Conservation (phyloP, 257 asterid species). For the Phtheirospermum japonicum region DNA sequence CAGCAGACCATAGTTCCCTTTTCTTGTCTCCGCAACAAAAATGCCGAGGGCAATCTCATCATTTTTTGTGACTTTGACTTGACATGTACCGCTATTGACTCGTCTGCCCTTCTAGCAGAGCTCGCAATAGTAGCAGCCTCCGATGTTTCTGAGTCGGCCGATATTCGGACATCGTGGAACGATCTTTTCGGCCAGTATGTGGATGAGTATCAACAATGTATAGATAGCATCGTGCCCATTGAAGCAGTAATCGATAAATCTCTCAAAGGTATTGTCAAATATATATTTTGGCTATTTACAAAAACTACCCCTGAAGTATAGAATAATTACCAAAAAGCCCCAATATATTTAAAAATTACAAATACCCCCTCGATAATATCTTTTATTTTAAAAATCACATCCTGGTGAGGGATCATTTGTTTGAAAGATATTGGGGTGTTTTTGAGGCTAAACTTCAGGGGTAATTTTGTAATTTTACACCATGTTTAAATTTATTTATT, state of each 20-base stretch:
- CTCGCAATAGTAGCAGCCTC: constrained; percentile 50
- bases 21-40: constrained; percentile 34
- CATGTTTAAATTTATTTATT: constrained; percentile 16
- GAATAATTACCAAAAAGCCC: too few relatives aligned
- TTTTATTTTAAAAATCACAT: too few relatives aligned
- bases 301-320: neutral
- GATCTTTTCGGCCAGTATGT: constrained; percentile 48
- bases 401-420: too few relatives aligned
- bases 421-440: too few relatives aligned
- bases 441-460: neutral
- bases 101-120: constrained; percentile 68
- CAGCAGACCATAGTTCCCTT: constrained; percentile 50
- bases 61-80: constrained; percentile 60
- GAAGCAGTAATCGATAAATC: constrained; percentile 35
- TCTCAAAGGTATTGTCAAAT: constrained; percentile 27
- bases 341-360: too few relatives aligned
- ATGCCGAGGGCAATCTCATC: constrained; percentile 37
- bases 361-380: too few relatives aligned
- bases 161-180: constrained; percentile 44
- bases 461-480: neutral
- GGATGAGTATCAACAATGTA: constrained; percentile 57
- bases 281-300: neutral
- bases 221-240: constrained; percentile 40
- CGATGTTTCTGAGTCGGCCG: constrained; percentile 34
- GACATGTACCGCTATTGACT: constrained; percentile 62